Conservation (phyloP, 1,284 basidiomycete species). For the Xanthoconium separans region DNA sequence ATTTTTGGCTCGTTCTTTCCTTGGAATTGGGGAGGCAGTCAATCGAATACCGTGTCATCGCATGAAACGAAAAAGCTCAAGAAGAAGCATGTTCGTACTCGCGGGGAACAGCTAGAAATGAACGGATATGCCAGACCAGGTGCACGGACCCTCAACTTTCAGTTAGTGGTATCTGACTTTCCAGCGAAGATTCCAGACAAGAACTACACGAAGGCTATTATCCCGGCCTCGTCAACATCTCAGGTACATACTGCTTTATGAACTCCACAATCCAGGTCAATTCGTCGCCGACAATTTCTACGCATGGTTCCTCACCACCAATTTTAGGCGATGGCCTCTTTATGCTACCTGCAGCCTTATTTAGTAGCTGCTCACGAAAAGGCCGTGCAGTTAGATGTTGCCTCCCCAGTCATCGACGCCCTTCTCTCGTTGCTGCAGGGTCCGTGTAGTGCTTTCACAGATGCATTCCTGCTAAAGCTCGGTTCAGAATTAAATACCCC, state of each 20-base stretch:
- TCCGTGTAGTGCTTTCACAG: constrained; percentile 33
- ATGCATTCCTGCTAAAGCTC: constrained; percentile 12
- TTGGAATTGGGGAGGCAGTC: constrained; percentile 54
- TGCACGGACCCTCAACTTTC: constrained; percentile 7
- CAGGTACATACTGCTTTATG: constrained; percentile 95
- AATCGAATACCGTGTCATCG: constrained; percentile 28
- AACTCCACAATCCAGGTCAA: constrained; percentile 88
- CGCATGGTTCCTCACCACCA: constrained; percentile 11
- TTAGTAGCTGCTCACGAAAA: constrained; percentile 70
- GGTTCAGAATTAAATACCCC: constrained; percentile 71
- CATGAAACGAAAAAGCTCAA: constrained; percentile 44
- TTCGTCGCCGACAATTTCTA: constrained; percentile 2
- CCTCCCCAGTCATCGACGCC: constrained; percentile 80
- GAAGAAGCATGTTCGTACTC: constrained; percentile 50
- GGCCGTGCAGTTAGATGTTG: constrained; percentile 74
- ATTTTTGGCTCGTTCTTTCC: constrained; percentile 49
- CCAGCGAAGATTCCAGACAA: constrained; percentile 21
- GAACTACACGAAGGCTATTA: constrained; percentile 54
- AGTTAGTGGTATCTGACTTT: constrained; percentile 1
- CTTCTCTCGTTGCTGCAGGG: constrained; percentile 67
- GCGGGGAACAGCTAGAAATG: constrained; percentile 53
- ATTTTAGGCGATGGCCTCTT: constrained; percentile 76
- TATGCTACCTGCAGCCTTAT: constrained; percentile 74
- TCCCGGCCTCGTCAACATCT: constrained; percentile 88
- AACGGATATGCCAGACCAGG: constrained; percentile 36